Percentiles rank a stretch among this genome's conserved stretches.
Evolutionary conservation across 441 rosid genomes (phyloP).

Genomic region (Manihot esculenta): DNA sequence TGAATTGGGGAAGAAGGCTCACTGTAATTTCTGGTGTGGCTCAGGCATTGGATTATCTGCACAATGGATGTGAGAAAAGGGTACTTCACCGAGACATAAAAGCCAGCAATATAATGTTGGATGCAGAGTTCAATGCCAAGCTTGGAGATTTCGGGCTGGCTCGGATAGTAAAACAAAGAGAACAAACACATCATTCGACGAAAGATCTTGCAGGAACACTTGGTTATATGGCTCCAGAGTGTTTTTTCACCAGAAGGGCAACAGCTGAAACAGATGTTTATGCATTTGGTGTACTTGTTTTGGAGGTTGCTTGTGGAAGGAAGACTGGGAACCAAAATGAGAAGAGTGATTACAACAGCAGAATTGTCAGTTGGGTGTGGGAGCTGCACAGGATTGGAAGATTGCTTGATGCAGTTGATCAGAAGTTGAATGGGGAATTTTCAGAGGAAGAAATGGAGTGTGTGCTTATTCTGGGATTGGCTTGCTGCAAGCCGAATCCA

Average conservation of each 20-base stretch:
- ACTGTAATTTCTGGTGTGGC: conserved; percentile 48
- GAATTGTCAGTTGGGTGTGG: conserved; percentile 70
- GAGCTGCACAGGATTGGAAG: conserved; percentile 45
- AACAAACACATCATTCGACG: conserved; percentile 71
- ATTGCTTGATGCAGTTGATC: conserved; percentile 54
- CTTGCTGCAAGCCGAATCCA: conserved; percentile 83
- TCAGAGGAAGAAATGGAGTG: conserved; percentile 40
- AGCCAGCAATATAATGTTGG: conserved; percentile 76
- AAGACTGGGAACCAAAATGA: conserved; percentile 37
- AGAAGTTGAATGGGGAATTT: conserved; percentile 41
- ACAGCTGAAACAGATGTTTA: conserved; percentile 69
- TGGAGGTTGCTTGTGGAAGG: conserved; percentile 70
- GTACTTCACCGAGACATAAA: conserved; percentile 80
- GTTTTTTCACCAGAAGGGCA: conserved; percentile 57
- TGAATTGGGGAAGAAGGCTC: conserved; percentile 54
- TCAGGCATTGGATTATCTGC: conserved; percentile 71
- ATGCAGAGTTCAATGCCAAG: conserved; percentile 52
- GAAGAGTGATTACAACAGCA: conserved; percentile 39
- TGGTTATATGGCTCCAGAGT: conserved; percentile 84
- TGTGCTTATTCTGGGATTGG: conserved; percentile 54
- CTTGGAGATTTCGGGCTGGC: conserved; percentile 83
- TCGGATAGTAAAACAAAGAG: conserved; percentile 51
- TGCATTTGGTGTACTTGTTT: conserved; percentile 66
- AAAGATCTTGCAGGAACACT: conserved; percentile 69
- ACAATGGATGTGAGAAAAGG: conserved; percentile 61